Evolutionary conservation across 345 rosid species (phyloP), one percentile per base, ranked within the genome.

Genomic region (Salix koriyanagi): DNA sequence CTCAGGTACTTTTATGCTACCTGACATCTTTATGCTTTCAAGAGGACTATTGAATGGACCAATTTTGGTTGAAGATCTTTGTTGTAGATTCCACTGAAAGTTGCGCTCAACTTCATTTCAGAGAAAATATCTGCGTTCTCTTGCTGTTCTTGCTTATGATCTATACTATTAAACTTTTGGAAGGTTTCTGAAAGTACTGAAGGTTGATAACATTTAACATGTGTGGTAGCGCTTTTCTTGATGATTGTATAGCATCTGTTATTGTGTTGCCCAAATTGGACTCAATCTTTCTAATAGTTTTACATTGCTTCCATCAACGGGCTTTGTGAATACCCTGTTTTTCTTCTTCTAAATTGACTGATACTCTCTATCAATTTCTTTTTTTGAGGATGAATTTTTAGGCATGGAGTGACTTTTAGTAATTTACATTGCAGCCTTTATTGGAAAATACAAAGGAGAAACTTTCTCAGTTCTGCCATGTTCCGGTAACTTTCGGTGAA

Each of bases 401-500:
- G 34, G 30, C 54, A 6, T 64, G 36, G 13, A 42, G 1, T 73
- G 19, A 79, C 39, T 54, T 70, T 41, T 77, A 23, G 0, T 25
- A 14, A 12, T 37, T 74, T 25, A 6, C 28, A 13, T 46, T 77
- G 84, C 84, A 82, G 84, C 84, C 84, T 64, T 71, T 82, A 64
- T 46, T 77, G 73, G 76, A 77, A 36, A 74, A 73, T 70, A 70
- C 81, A 0, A 82, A 82, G 79, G 81, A 70, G 64, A 82, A 82
- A 66, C 81, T 82, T 18, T 82, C 84, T 54, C 84, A 82, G 69
- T 82, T 82, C 78, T 82, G 84, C 70, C 84, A 76, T 75, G 77
- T 78, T 73, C 85, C 97, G 86, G 99, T 93, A 90, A 76, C 75
- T 75, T 74, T 66, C 58, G 18, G 19, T 83, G 73, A 74, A 46